Percentiles rank a stretch among this genome's conserved stretches.
These are phyloP conservation scores for Physcia stellaris DNA, from an alignment of 495 filamentous ascomycete species.

Conservation along the genomic window DNA sequence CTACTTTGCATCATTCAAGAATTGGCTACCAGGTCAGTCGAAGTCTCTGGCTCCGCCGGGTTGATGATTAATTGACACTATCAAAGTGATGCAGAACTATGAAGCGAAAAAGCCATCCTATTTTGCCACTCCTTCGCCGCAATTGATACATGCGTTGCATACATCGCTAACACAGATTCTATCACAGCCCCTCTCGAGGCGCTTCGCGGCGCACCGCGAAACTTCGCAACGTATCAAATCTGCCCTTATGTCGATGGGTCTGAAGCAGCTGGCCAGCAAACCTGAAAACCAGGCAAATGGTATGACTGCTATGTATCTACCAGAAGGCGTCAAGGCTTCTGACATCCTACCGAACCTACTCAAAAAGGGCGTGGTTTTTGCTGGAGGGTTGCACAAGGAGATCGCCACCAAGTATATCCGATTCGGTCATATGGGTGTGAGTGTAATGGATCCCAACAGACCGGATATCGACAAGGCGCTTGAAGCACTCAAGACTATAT, in stretches of 20 bases:
- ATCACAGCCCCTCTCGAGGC: conserved; percentile 56
- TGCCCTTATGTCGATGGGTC: conserved; percentile 59
- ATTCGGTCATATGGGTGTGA: conserved; percentile 94
- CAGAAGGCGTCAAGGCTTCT: conserved; percentile 62
- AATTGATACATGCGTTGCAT: conserved; percentile 87
- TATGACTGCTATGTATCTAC: conserved; percentile 96
- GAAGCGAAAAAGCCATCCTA: conserved; percentile 94
- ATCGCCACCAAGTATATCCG: conserved; percentile 58
- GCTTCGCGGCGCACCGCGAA: conserved; percentile 65
- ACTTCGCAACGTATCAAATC: conserved; percentile 74
- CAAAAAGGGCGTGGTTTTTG: conserved; percentile 87
- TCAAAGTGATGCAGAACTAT: conserved; percentile 94
- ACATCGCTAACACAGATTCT: conserved; percentile 85
- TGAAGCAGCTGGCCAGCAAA: conserved; percentile 72
- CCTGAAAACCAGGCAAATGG: conserved; percentile 86
- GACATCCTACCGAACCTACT: conserved; percentile 76
- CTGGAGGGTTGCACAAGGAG: conserved; percentile 86
- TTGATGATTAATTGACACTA: conserved; percentile 9
- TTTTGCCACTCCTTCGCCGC: conserved; percentile 91
- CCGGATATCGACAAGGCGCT: conserved; percentile 74
- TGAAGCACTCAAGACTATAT: conserved; percentile 51
- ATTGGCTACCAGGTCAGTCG: conserved; percentile 75
- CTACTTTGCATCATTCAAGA: conserved; percentile 92
- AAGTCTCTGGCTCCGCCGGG: neutral
- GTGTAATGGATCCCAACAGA: conserved; percentile 40